phyloP scores from a whole-genome alignment of 1,284 basidiomycete species.

The Sanghuangporus baumii region DNA sequence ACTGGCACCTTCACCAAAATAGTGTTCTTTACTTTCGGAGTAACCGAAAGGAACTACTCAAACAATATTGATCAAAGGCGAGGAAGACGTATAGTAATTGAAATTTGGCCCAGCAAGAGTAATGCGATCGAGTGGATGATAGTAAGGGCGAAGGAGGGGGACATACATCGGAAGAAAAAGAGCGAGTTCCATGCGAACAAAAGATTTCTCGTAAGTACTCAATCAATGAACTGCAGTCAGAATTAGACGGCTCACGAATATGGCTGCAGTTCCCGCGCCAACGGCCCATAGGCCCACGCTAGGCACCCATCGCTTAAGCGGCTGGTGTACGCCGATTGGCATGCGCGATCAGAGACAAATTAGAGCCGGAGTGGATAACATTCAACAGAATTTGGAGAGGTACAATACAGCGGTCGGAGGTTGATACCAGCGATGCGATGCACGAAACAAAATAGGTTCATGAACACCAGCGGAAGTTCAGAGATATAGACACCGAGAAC shows the following conservation, averaged over 20 bases:
- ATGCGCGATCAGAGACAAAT: background rate
- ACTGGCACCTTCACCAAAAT: conserved; percentile 38
- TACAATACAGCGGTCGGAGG: background rate
- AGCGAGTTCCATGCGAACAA: background rate
- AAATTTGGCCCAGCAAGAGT: background rate
- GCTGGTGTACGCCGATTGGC: conserved; percentile 28
- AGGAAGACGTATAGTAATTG: background rate
- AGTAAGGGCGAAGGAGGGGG: background rate
- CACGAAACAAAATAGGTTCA: background rate
- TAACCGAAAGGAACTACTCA: conserved; percentile 35
- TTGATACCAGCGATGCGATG: conserved; percentile 5
- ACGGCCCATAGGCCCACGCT: conserved; percentile 63
- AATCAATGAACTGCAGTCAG: background rate
- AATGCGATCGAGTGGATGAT: background rate
- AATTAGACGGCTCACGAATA: conserved; percentile 46
- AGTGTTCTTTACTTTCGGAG: conserved; percentile 38
- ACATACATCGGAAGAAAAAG: background rate
- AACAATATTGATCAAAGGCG: background rate
- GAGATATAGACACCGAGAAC: background rate
- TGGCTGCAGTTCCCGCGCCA: conserved; percentile 56
- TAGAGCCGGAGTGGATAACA: conserved; percentile 23
- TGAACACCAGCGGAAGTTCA: background rate
- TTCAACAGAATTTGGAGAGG: background rate
- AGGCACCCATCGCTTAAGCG: conserved; percentile 50
- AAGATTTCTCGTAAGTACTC: background rate